A percentile compares a stretch with the other conserved stretches of the same genome.
Evolutionary conservation across 1,139 yeast genomes (phyloP).

Genomic region (Yamadazyma trypodendri): DNA sequence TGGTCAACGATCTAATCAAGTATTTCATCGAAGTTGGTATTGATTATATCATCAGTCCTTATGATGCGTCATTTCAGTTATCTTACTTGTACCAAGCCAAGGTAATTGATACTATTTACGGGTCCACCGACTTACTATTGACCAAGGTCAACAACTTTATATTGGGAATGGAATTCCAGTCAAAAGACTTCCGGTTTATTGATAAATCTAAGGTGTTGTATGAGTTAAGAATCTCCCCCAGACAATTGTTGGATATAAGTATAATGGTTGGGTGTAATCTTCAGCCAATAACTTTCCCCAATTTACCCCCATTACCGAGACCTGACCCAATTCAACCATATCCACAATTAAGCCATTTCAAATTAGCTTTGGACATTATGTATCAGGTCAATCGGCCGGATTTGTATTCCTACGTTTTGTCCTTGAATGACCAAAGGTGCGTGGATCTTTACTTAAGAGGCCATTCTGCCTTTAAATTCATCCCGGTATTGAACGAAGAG

Average conservation of each 20-base stretch:
- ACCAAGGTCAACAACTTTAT: conserved; percentile 68
- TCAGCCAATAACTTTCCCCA: conserved; percentile 64
- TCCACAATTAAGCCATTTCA: conserved; percentile 44
- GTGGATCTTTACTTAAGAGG: conserved; percentile 41
- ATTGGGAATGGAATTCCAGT: conserved; percentile 65
- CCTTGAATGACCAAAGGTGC: conserved; percentile 38
- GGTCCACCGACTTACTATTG: conserved; percentile 78
- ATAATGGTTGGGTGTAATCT: conserved; percentile 76
- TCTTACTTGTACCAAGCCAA: conserved; percentile 61
- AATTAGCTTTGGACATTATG: conserved; percentile 43
- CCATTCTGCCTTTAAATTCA: conserved; percentile 38
- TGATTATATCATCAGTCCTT: conserved; percentile 80
- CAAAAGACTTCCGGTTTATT: conserved; percentile 64
- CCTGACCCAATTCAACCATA: conserved; percentile 44
- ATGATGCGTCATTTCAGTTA: conserved; percentile 77
- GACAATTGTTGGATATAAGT: conserved; percentile 73
- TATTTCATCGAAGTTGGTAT: conserved; percentile 57
- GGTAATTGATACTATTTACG: conserved; percentile 73
- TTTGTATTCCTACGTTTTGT: conserved; percentile 36
- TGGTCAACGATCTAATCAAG: conserved; percentile 55
- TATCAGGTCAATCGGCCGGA: conserved; percentile 33
- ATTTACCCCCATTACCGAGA: conserved; percentile 52
- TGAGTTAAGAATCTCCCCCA: conserved; percentile 59
- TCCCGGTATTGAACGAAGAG: conserved; percentile 68
- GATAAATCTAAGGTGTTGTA: conserved; percentile 58